Evolutionary conservation across 2,329 filamentous ascomycete species (phyloP), one percentile per base, ranked within the genome.

Genomic region (Graphilbum sp.): DNA sequence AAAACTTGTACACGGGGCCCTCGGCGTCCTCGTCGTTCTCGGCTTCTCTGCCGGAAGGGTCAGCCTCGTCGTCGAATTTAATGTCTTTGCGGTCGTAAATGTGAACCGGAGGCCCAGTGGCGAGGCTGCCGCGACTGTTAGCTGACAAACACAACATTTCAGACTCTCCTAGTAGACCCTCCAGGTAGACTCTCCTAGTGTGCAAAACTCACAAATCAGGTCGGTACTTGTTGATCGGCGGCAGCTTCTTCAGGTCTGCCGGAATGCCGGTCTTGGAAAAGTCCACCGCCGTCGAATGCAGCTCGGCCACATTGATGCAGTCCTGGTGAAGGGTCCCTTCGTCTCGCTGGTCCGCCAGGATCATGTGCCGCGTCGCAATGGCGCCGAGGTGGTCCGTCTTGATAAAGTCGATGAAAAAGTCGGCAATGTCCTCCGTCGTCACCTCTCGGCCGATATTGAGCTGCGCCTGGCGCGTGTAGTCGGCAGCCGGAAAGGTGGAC

Each of bases 341-440:
- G 0, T 46, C 29, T 19, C 55, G 53, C 40, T 72, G 63, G 49
- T 85, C 80, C 0, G 79, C 73, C 15, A 81, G 49, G 1, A 79
- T 64, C 46, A 75, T 64, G 48, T 85, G 79, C 3, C 66, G 57
- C 0, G 56, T 73, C 0, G 78, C 75, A 46, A 85, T 81, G 33
- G 75, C 51, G 0, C 76, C 77, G 2, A 83, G 54, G 16, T 74
- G 64, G 47, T 83, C 75, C 1, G 68, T 72, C 43, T 67, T 63
- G 74, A 84, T 82, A 43, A 84, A 85, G 15, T 75, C 62, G n/a
- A 92, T 64, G 45, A 93, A 90, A 55, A 88, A 90, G 11, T 79
- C 62, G 0, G 74, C 75, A 59, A 93, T 90, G 46, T 92, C 83
- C 1, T 68, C 53, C 2, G 55, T 54, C 2, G 54, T 55, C 0